phyloP scores from a whole-genome alignment of 2,329 filamentous ascomycete species.

The Pleomassaria siparia region DNA sequence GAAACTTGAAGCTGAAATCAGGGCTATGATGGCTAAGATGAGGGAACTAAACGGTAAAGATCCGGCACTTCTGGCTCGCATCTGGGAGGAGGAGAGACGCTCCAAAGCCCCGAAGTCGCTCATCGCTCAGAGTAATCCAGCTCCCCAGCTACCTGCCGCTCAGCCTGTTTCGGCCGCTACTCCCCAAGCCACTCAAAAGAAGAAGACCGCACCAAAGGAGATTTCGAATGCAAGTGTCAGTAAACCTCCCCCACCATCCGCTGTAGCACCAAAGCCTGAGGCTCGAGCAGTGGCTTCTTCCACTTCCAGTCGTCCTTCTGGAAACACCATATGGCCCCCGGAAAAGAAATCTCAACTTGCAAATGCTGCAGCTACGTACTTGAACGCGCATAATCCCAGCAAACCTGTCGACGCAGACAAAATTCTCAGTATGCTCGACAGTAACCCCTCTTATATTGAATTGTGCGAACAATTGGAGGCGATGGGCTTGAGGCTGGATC shows the following conservation, averaged over 20 bases:
- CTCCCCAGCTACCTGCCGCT: constrained; percentile 19
- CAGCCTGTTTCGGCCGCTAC: constrained; percentile 12
- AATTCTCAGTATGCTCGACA: constrained; percentile 52
- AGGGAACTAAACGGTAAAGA: constrained; percentile 58
- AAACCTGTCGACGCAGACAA: constrained; percentile 43
- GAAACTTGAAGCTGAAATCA: constrained; percentile 54
- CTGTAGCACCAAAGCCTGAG: constrained; percentile 7
- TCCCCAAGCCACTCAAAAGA: constrained; percentile 18
- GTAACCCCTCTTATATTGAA: constrained; percentile 58
- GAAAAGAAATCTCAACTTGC: constrained; percentile 55
- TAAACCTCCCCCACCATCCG: constrained; percentile 4
- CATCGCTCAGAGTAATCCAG: constrained; percentile 21
- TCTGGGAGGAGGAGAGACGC: constrained; percentile 58
- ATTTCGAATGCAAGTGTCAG: constrained; percentile 1
- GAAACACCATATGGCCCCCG: constrained; percentile 53
- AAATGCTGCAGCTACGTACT: constrained; percentile 50
- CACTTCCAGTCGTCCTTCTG: constrained; percentile 12
- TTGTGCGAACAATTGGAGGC: constrained; percentile 57
- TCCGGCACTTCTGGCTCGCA: constrained; percentile 55
- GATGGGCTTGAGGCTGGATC: constrained; percentile 53
- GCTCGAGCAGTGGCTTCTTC: constrained; percentile 7
- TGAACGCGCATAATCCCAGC: constrained; percentile 48
- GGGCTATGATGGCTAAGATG: constrained; percentile 60
- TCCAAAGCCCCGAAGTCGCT: constrained; percentile 37
- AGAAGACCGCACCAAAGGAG: constrained; percentile 24